These are phyloP conservation scores for Magnolia changhungtana DNA, from an alignment of 164 flowering plant genomes.

Conservation along the genomic window DNA sequence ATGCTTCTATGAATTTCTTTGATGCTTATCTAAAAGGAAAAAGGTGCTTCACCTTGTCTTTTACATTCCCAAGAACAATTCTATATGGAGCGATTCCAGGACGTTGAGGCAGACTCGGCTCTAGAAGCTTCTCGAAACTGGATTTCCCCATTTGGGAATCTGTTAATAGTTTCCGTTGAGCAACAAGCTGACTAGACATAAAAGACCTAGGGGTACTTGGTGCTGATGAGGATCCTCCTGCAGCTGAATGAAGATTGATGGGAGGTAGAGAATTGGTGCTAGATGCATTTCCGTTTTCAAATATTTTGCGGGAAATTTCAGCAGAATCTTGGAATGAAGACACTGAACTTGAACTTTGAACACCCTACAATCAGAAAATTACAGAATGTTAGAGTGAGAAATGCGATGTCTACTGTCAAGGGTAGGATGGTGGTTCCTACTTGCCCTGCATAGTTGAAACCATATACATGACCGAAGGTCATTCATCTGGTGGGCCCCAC, in stretches of 20 bases:
- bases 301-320: slow-evolving; percentile 19
- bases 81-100: slow-evolving; percentile 90
- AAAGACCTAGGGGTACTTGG: slow-evolving; percentile 33
- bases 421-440: not conserved
- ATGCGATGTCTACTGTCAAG: not conserved
- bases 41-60: slow-evolving; percentile 58
- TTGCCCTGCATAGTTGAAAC: not conserved
- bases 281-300: slow-evolving; percentile 32
- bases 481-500: not conserved
- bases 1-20: not conserved
- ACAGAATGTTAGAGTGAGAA: not conserved
- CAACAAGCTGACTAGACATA: slow-evolving; percentile 50
- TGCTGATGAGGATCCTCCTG: slow-evolving; percentile 12
- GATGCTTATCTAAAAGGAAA: not conserved
- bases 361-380: slow-evolving; percentile 30
- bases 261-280: slow-evolving; percentile 14
- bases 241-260: slow-evolving; percentile 28
- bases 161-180: slow-evolving; percentile 69
- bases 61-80: slow-evolving; percentile 78
- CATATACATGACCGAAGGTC: not conserved
- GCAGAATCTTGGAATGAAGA: slow-evolving; percentile 21
- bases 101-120: slow-evolving; percentile 66
- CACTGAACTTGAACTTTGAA: slow-evolving; percentile 18
- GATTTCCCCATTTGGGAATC: slow-evolving; percentile 77
- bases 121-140: slow-evolving; percentile 89